Evolutionary conservation across 495 filamentous ascomycete genomes (phyloP), one percentile per base, ranked within the genome.

Genomic region (Aspergillus wentii): DNA sequence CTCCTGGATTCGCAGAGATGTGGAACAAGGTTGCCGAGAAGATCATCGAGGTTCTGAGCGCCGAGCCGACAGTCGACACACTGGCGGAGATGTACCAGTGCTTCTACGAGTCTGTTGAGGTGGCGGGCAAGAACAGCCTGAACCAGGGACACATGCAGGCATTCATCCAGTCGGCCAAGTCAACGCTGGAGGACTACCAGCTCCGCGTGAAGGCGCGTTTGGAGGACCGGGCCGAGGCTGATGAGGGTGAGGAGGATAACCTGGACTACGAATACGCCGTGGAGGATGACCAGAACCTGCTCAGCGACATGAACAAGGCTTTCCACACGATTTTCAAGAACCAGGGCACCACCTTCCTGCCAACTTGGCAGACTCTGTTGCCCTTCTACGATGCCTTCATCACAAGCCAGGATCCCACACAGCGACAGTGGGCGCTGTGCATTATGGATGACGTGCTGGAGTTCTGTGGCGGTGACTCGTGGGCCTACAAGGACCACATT

Each of bases 231-330:
- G 80, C 71, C 18, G 82, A 83, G 4, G 76, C 81, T 3, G 90
- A 92, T 29, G 90, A 94, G 27, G 88, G 79, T 30, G 85, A 89
- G 37, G 88, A 95, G 47, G 83, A 91, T 37, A 78, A 82, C 33
- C 61, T 91, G 4, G 64, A 68, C 17, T 62, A 59, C 35, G 66
- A 69, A 34, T 85, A 92, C 50, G 94, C 94, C 5, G 86, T 99
- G 22, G 94, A 99, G 61, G 94, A 99, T 48, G 94, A 99, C 56
- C 92, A 97, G 59, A 90, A 87, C 17, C 69, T 99, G 15, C 79
- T 99, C 32, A 95, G 90, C 7, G 94, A 99, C 54, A 99, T 99
- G 94, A 99, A 97, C 80, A 99, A 99, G 70, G 88, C 94, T 1
- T 99, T 95, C 78, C 94, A 99, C 62, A 92, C 86, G 30, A 88